Percentiles rank a stretch among this genome's conserved stretches.
These are phyloP conservation scores for Ophiostoma ips DNA, from an alignment of 2,329 filamentous ascomycete species.

Conservation along the genomic window DNA sequence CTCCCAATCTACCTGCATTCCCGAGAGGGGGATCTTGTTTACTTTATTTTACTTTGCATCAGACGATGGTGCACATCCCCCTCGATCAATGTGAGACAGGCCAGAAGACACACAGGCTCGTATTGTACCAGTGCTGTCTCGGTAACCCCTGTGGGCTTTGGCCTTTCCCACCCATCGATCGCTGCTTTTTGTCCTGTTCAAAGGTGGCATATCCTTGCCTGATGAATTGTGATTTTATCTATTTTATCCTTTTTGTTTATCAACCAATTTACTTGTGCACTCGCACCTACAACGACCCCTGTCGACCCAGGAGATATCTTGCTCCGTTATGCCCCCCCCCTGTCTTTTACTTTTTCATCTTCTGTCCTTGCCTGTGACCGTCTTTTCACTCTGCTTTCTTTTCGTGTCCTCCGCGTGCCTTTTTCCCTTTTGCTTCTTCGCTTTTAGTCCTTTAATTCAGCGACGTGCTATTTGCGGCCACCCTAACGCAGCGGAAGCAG, in stretches of 20 bases:
- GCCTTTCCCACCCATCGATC: too few species aligned
- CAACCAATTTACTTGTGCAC: background rate
- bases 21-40: background rate
- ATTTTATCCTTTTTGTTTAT: background rate
- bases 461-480: background rate
- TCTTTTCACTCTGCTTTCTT: background rate
- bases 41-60: background rate
- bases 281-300: background rate
- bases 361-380: background rate
- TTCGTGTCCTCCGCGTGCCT: background rate
- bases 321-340: background rate
- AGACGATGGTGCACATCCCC: background rate
- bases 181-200: background rate
- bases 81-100: background rate
- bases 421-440: background rate
- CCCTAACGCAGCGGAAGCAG: slow-evolving; percentile 13
- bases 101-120: too few species aligned
- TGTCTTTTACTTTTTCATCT: background rate
- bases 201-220: too few species aligned
- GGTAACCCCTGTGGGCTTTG: too few species aligned
- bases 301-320: background rate
- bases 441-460: slow-evolving; percentile 1
- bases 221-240: too few species aligned
- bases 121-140: too few species aligned
- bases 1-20: too few species aligned